Evolutionary conservation across 192 early-diverging fungal species (phyloP).

Genomic region (Podila epigama): DNA sequence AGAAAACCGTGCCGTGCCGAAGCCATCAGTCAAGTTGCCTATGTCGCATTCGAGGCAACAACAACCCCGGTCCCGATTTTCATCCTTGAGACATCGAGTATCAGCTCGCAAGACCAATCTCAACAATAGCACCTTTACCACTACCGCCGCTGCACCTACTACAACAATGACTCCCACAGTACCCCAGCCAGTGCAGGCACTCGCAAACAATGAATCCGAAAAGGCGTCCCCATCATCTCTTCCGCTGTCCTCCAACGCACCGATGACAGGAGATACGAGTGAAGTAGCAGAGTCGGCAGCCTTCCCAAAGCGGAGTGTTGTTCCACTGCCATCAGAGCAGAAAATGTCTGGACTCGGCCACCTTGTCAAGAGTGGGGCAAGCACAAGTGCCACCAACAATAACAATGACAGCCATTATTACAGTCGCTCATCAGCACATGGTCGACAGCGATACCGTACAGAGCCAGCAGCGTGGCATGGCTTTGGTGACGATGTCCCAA

Average conservation of each 20-base stretch:
- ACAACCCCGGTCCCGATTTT: background rate
- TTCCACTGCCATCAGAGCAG: background rate
- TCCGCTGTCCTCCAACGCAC: too few species aligned
- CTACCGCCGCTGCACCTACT: background rate
- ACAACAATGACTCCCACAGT: too few species aligned
- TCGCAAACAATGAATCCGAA: too few species aligned
- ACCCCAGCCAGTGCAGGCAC: too few species aligned
- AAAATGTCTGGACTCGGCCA: conserved; percentile 2
- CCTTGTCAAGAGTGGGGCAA: background rate
- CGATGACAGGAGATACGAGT: too few species aligned
- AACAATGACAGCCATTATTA: background rate
- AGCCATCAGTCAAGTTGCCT: background rate
- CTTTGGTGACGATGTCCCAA: conserved; percentile 22
- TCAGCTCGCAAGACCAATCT: background rate
- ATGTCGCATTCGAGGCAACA: background rate
- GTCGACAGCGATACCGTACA: background rate
- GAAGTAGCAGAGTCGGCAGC: background rate
- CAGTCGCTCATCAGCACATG: background rate
- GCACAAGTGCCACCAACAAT: background rate
- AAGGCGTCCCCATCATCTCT: too few species aligned
- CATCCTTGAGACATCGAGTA: background rate
- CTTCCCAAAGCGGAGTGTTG: conserved; percentile 7
- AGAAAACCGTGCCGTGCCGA: background rate
- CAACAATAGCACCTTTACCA: background rate
- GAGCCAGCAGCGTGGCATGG: conserved; percentile 36